Percentiles rank a stretch among this genome's conserved stretches.
phyloP scores from a whole-genome alignment of 176 grass and related monocot species.

The Microstegium vimineum region DNA sequence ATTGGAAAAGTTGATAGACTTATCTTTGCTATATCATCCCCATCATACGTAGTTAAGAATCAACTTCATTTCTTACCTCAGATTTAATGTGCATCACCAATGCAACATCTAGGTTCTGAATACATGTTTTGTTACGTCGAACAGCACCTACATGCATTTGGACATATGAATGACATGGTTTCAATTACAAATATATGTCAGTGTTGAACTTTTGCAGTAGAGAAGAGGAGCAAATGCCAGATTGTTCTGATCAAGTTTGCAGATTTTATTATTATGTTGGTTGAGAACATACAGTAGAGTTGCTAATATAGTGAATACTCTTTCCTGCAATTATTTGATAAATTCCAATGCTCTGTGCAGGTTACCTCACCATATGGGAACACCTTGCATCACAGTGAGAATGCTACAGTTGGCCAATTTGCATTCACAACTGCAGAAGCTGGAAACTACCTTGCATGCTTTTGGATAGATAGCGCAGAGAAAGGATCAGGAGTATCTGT shows the following conservation, averaged over 20 bases:
- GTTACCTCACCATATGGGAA: conserved; percentile 89
- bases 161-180: background rate
- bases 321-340: background rate
- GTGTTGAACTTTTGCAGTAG: background rate
- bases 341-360: conserved; percentile 39
- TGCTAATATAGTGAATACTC: background rate
- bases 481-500: conserved; percentile 52
- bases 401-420: conserved; percentile 66
- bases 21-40: background rate
- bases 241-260: background rate
- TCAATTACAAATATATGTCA: background rate
- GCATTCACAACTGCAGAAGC: conserved; percentile 79
- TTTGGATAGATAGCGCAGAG: conserved; percentile 69
- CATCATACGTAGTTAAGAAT: background rate
- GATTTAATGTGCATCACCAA: background rate
- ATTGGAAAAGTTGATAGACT: background rate
- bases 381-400: conserved; percentile 69
- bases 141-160: background rate
- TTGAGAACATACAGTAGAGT: background rate
- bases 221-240: background rate
- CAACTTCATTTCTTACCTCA: background rate
- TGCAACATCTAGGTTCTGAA: background rate
- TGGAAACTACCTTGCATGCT: conserved; percentile 83
- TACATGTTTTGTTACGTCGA: background rate
- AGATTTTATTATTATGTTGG: conserved; percentile 6